Base-by-base conservation (phyloP, 345 rosid species). In the Arabis alpina region DNA sequence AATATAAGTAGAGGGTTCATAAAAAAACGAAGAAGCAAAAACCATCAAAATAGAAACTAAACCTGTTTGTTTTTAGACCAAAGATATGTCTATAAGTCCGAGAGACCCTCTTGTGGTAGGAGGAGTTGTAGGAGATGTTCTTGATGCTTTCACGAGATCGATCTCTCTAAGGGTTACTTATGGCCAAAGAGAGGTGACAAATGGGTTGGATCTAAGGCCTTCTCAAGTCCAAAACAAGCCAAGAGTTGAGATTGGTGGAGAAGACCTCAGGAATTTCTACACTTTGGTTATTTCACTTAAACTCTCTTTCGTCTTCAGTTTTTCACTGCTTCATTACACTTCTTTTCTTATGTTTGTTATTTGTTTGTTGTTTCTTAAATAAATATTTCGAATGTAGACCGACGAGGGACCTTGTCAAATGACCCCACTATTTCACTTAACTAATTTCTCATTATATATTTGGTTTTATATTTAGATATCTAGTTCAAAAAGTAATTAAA, bases 241-340 rank as follows among this genome's bases (percentile, higher is more conserved):
- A 47, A 76, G 80, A 52, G 80, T 70, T 70, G 80, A 76, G 56
- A 76, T 76, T 76, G 80, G 80, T 70, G 76, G 80, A 64, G 76
- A 70, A 19, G 80, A 76, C 23, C 80, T 76, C 42, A 64, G 76
- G 56, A 70, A 56, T 19, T 76, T 76, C 67, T 76, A 76, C 55
- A 70, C 80, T 63, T 76, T 76, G 80, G 80, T 76, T 41, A 27
- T 11, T 57, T 15, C 23, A 13, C 23, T 70, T 49, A 7, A 37
- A 50, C 66, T 39, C 75, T 43, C 44, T 67, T 9, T 40, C 45
- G 43, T 70, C 34, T 23, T 19, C 9, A 2, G 4, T 49, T 25
- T 56, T 63, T 47, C 24, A 39, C 3, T 68, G 40, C 19, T 47
- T 58, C 13, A 2, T 50, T n/a, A 14, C 27, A 32, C 47, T 58